A percentile compares a stretch with the other conserved stretches of the same genome.
These are phyloP conservation scores for Volutella citrinella DNA, from an alignment of 2,329 filamentous ascomycete genomes.

Conservation along the genomic window DNA sequence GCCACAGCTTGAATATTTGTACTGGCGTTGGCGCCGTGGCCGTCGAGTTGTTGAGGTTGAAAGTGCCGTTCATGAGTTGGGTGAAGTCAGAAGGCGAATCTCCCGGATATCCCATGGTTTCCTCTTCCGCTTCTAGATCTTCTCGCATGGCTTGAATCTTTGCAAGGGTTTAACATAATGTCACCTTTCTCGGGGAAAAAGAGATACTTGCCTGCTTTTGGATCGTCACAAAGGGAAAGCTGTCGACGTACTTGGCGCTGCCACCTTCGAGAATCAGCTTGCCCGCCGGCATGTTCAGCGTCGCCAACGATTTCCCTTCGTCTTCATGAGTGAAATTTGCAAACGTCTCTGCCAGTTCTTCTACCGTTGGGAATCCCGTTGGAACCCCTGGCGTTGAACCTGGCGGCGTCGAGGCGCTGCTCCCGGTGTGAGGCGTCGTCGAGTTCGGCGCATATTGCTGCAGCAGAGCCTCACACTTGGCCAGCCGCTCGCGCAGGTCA, in stretches of 20 bases:
- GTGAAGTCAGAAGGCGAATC: conserved; percentile 2
- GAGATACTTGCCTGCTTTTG: conserved; percentile 5
- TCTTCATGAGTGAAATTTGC: conserved; percentile 1
- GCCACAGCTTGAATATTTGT: conserved; percentile 10
- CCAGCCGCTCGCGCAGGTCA: conserved; percentile 58
- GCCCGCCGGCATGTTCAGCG: conserved; percentile 2
- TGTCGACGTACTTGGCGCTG: conserved; percentile 6
- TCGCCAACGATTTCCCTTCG: too few relatives aligned
- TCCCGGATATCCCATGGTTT: conserved; percentile 3
- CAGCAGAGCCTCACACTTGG: conserved; percentile 55
- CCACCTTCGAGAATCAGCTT: conserved; percentile 6
- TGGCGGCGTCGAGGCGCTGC: conserved; percentile 16
- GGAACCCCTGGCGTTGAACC: too few relatives aligned
- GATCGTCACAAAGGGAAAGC: conserved; percentile 7
- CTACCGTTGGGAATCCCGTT: too few relatives aligned
- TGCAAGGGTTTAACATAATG: neutral
- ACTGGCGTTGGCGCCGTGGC: conserved; percentile 6
- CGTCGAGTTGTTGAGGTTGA: neutral
- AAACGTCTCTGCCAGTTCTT: conserved; percentile 1
- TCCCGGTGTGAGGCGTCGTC: conserved; percentile 20
- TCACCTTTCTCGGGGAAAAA: neutral
- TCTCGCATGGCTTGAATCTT: conserved; percentile 7
- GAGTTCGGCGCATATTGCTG: conserved; percentile 51
- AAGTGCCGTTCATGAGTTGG: conserved; percentile 3
- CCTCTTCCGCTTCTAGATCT: conserved; percentile 6